Base-by-base conservation (phyloP, 23 red algal genomes). In the Cyanidiococcus yangmingshanensis region DNA sequence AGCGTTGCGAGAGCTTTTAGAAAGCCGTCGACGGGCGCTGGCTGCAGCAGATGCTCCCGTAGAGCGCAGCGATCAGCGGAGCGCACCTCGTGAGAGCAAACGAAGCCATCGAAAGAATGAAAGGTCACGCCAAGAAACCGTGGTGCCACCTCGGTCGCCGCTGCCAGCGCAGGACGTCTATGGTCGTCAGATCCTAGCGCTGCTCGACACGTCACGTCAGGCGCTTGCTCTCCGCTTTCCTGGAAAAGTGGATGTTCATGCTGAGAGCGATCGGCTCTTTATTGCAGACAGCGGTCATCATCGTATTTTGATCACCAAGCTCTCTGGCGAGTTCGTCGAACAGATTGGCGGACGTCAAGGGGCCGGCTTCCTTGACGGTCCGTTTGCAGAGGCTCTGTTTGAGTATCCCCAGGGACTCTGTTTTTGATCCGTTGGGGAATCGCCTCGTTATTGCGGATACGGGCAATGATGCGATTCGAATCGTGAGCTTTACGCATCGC, bases 221-320 rank as follows among this genome's bases (percentile, higher is more conserved):
- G 63, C 63, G 63, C 63, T 71, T 34, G 68, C 71, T 1, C 63
- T 95, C 37, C 51, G 90, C 37, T 95, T 87, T 37, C 90, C 90
- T 30, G 82, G 84, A 26, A 85, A 88, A 39, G 57, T 95, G 17
- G 84, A 80, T 0, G 40, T 87, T 0, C 76, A 75, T 27, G 57
- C 75, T 2, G 57, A 37, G 2, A 51, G 74, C n/a, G 68, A 75
- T 24, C 51, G 39, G 29, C 77, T 91, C 0, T 96, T 82, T 58
- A 80, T 96, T 21, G 68, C 92, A 12, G 92, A 96, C 41, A 79
- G 83, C 1, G 92, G 87, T 3, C 86, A 96, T 57, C 85, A 96
- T 68, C 74, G 92, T 2, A 67, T 96, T 0, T 57, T 96, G 39
- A 77, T 82, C 45, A 37, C 82, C 26, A 87, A 85, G 3, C 27